Evolutionary conservation across 2,329 filamentous ascomycete genomes (phyloP), one percentile per base, ranked within the genome.

Genomic region (Cytospora mali): DNA sequence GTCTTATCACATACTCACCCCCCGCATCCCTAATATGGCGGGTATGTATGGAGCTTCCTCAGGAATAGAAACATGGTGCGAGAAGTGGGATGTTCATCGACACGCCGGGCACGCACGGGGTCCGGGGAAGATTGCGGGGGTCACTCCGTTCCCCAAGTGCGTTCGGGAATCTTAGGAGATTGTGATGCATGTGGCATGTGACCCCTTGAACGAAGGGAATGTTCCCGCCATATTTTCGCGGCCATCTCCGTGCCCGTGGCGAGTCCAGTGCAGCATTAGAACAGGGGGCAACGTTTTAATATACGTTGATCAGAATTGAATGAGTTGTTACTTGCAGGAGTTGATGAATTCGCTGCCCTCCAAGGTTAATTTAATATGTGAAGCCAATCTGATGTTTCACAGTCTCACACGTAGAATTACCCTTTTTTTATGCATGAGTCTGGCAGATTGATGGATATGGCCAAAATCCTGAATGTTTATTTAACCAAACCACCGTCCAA

Each of bases 11-110:
- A 50, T n/a, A 21, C 60, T 62, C 55, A 62, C 60, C 60, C 55
- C 55, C 59, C 55, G 62, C 29, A 52, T 49, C 28, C 51, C 35
- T 53, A 14, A 62, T 62, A 62, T 39, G 63, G 29, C 50, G 51
- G 35, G 48, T 46, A 49, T 54, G 23, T 52, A 28, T 49, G 31
- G 35, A 35, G 51, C 52, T 64, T 39, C 50, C 52, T 56, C 21
- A 6, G 33, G 52, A 16, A 61, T 46, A 46, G 9, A 49, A 48
- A 48, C 50, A 58, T 62, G 42, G 63, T 56, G 50, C 63, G 46
- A 62, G 51, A 58, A 65, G 63, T 65, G 60, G 63, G 39, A 62
- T 65, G 63, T 62, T 65, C 42, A 59, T 62, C 55, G 55, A 55
- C 63, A 56, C 33, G 50, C 35, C 35, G 4, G 35, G 6, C 35